Conservation (phyloP, 331 rosid species). For the Quercus tomentella region DNA sequence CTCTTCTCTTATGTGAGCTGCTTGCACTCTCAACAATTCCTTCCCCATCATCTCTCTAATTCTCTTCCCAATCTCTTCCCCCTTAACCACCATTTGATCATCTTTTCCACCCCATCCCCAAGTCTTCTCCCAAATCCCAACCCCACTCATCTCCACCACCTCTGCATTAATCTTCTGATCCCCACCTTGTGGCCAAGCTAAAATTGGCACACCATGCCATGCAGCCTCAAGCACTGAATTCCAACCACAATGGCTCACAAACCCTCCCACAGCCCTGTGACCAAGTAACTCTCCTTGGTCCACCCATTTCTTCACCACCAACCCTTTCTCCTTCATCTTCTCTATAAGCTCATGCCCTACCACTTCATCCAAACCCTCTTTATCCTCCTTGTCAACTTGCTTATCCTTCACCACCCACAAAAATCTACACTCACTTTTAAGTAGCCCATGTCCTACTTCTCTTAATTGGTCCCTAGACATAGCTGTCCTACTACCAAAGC, state of each 20-base stretch:
- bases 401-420: conserved; percentile 63
- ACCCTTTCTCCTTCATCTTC: conserved; percentile 31
- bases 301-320: conserved; percentile 58
- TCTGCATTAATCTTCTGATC: conserved; percentile 60
- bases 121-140: conserved; percentile 42
- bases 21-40: conserved; percentile 18
- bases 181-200: conserved; percentile 58
- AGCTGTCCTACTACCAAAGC: conserved; percentile 58
- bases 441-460: conserved; percentile 50
- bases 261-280: conserved; percentile 48
- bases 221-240: conserved; percentile 51
- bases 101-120: conserved; percentile 46
- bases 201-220: conserved; percentile 31
- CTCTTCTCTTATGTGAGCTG: conserved; percentile 20
- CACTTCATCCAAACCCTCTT: conserved; percentile 24
- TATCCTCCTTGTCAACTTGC: conserved; percentile 44
- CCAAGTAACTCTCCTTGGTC: conserved; percentile 43
- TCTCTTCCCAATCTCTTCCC: conserved; percentile 48
- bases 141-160: conserved; percentile 33
- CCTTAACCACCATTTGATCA: conserved; percentile 25
- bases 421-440: conserved; percentile 44
- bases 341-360: conserved; percentile 33
- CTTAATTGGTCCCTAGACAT: conserved; percentile 31
- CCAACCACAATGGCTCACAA: conserved; percentile 73
- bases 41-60: conserved; percentile 55